Percentiles rank a stretch among this genome's conserved stretches.
Evolutionary conservation across 1,284 basidiomycete species (phyloP).

Genomic region (Heliocybe sulcata): DNA sequence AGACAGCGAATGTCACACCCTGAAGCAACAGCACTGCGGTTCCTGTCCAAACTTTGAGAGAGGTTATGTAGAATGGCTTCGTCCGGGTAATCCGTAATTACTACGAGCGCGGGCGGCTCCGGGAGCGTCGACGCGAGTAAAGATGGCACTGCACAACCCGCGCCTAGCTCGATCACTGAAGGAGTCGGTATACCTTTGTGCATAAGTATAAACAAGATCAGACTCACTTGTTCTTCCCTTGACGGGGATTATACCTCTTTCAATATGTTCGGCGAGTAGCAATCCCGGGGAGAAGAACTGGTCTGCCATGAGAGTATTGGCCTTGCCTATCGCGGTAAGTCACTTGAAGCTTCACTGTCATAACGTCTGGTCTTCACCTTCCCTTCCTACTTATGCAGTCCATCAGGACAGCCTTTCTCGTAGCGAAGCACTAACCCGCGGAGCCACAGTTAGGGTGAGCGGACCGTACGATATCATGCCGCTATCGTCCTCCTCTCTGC

Average conservation of each 20-base stretch:
- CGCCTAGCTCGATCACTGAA: conserved; percentile 59
- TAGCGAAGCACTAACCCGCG: not conserved
- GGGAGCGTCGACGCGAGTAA: conserved; percentile 42
- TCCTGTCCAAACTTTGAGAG: conserved; percentile 41
- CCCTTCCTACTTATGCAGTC: not conserved
- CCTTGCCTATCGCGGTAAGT: conserved; percentile 26
- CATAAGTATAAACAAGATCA: not conserved
- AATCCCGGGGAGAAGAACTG: conserved; percentile 65
- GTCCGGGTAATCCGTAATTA: conserved; percentile 65
- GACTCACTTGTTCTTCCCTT: conserved; percentile 29
- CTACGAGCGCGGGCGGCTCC: conserved; percentile 40
- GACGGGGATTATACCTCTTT: conserved; percentile 39
- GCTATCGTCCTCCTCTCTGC: not conserved
- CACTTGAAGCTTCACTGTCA: not conserved
- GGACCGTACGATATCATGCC: not conserved
- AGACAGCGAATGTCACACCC: conserved; percentile 34
- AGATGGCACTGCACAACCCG: conserved; percentile 60
- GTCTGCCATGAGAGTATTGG: conserved; percentile 63
- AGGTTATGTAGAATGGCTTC: conserved; percentile 50
- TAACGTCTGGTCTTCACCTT: not conserved
- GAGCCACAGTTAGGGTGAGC: not conserved
- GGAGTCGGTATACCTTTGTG: not conserved
- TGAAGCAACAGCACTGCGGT: conserved; percentile 26
- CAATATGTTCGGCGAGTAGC: conserved; percentile 57
- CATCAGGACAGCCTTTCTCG: not conserved